These are phyloP conservation scores for Ophiostoma quercus DNA, from an alignment of 2,329 filamentous ascomycete species.

Conservation along the genomic window DNA sequence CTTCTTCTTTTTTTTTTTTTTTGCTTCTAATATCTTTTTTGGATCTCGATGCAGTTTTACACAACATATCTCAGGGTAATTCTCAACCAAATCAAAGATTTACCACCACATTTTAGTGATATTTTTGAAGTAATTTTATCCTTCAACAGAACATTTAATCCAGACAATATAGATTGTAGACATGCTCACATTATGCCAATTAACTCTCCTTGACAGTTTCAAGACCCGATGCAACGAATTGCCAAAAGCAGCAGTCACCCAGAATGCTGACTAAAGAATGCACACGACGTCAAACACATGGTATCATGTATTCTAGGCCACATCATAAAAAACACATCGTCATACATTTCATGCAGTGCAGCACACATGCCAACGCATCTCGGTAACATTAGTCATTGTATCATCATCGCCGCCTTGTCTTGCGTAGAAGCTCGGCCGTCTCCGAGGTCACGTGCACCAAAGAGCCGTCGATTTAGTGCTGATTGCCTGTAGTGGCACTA, in stretches of 20 bases:
- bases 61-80: too few species aligned
- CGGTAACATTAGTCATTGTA: background rate
- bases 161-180: too few species aligned
- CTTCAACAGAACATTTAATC: too few species aligned
- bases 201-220: too few species aligned
- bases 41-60: too few species aligned
- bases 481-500: constrained; percentile 1
- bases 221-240: background rate
- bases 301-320: background rate
- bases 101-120: too few species aligned
- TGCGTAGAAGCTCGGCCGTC: background rate
- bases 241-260: background rate
- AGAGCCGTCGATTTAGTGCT: background rate
- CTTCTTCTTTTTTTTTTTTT: background rate
- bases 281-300: background rate
- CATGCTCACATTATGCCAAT: too few species aligned
- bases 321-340: background rate
- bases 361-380: background rate
- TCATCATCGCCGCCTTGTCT: background rate
- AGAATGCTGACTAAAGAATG: background rate
- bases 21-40: background rate
- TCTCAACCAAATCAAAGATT: too few species aligned
- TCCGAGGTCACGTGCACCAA: background rate
- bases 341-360: background rate
- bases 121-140: too few species aligned